A percentile compares a stretch with the other conserved stretches of the same genome.
phyloP scores from a whole-genome alignment of 805 yeast species.

The Yamadazyma endophytica region DNA sequence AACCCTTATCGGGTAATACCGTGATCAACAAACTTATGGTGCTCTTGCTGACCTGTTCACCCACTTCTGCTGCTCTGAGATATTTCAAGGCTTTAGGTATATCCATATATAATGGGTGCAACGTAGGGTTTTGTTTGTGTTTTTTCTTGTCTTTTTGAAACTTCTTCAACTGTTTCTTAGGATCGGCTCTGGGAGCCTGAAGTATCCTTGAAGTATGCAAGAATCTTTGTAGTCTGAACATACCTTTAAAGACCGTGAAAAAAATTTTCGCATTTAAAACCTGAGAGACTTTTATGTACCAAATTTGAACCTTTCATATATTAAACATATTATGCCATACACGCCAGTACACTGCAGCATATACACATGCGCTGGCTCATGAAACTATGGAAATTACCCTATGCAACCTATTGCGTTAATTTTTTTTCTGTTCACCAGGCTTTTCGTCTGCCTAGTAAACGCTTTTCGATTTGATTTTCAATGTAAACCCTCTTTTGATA shows the following conservation, averaged over 20 bases:
- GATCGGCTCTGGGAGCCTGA: conserved; percentile 7
- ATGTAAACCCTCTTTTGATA: conserved; percentile 13
- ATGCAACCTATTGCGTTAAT: background rate
- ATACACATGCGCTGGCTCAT: too few species aligned
- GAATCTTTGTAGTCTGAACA: conserved; percentile 1
- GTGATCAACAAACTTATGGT: conserved; percentile 61
- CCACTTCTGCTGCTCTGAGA: conserved; percentile 86
- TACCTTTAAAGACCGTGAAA: conserved; percentile 1
- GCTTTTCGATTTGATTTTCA: conserved; percentile 15
- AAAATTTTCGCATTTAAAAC: conserved; percentile 7
- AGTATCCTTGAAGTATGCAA: conserved; percentile 1
- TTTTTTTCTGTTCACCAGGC: too few species aligned
- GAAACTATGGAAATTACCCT: too few species aligned
- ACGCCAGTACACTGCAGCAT: too few species aligned
- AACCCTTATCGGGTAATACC: conserved; percentile 70
- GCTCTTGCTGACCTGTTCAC: conserved; percentile 68
- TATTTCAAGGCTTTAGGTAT: conserved; percentile 71
- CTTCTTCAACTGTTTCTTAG: conserved; percentile 19
- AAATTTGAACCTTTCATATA: too few species aligned
- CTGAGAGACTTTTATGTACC: too few species aligned
- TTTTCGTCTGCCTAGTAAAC: conserved; percentile 12
- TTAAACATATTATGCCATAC: too few species aligned
- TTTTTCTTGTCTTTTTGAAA: conserved; percentile 19
- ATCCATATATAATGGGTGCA: conserved; percentile 64
- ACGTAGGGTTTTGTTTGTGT: conserved; percentile 36